Base-by-base conservation (phyloP, 768 basidiomycete genomes). In the Suillus subaureus region DNA sequence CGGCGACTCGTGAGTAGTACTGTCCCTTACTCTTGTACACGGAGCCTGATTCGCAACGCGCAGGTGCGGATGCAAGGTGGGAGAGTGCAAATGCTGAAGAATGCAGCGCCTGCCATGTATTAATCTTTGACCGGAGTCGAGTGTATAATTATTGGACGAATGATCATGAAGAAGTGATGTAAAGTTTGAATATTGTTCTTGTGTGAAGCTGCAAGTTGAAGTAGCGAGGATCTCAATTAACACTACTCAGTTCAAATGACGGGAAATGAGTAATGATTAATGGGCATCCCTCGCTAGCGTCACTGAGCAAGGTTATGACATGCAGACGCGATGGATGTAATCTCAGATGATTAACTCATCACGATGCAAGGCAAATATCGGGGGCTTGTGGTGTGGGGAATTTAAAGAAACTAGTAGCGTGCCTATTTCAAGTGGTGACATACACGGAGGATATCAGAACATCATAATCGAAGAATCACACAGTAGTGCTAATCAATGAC, bases 401-500 rank as follows among this genome's bases (percentile, higher is more conserved):
- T 7, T 28, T 3, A 26, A 51, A 51, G 13, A 52, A 16, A 7
- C 15, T 52, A 15, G 26, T 28, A 51, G 26, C 49, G 28, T 6
- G 15, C 51, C 26, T 28, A 28, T 31, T 52, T 18, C 51, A 52
- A 18, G 35, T 35, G 35, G 35, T 9, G 35, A 35, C 35, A 35
- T 9, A 33, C 31, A 33, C 31, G 18, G 18, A 55, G 11, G 12
- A 55, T 21, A 28, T 15, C 52, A 33, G 52, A 33, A 52, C 1
- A 28, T 52, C 51, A 52, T 11, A 28, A 28, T 28, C 8, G 6
- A 16, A 16, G 55, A 35, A 39, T 63, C 51, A 63, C 37, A n/a
- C n/a, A 31, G 42, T 6, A 31, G 31, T 45, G 26, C 43, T 23
- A 31, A 55, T 67, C 57, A 61, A 43, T 21, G n/a, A 58, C n/a